Base-by-base conservation (phyloP, 2,329 filamentous ascomycete genomes). In the Fusarium sp. region DNA sequence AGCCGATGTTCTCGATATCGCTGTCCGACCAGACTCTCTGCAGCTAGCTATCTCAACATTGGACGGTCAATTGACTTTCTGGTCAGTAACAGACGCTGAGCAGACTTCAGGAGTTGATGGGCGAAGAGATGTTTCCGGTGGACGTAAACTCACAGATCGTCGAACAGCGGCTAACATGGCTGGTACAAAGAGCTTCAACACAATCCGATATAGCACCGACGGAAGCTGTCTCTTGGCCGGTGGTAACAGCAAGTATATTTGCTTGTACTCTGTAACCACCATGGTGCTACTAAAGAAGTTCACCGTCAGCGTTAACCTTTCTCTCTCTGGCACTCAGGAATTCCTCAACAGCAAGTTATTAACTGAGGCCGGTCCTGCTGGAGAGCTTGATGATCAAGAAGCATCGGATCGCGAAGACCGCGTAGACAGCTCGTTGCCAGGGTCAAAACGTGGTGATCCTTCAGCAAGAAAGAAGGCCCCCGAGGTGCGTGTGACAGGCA, bases 161-260 rank as follows among this genome's bases (percentile, higher is more conserved):
- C 88, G 94, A 66, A 97, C 95, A 5, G 96, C 96, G 5, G 96
- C 96, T 48, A 98, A 97, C 76, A 91, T 92, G 5, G 89, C 94
- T 2, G 94, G 94, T 40, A 97, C 93, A 44, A 99, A 99, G 80
- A 92, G 90, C 72, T 99, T 97, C 83, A 91, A 89, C 76, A 92
- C 92, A 10, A 93, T 99, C 72, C 90, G 89, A 58, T 99, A 98
- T 83, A 97, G 94, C 79, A 92, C 93, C 2, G 96, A 99, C 78
- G 96, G 96, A 15, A 93, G 90, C 69, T 98, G 96, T 76, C 86
- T 99, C 14, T 85, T 99, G 42, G 96, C 95, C 2, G 95, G 90
- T 50, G 96, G 96, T 35, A 97, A 96, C 85, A 98, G 94, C 90
- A 99, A 99, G 83, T 98, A 97, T 81, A 98, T 99, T 56, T 98